These are phyloP conservation scores for Alternaria postmessia DNA, from an alignment of 2,329 filamentous ascomycete species.

Conservation along the genomic window DNA sequence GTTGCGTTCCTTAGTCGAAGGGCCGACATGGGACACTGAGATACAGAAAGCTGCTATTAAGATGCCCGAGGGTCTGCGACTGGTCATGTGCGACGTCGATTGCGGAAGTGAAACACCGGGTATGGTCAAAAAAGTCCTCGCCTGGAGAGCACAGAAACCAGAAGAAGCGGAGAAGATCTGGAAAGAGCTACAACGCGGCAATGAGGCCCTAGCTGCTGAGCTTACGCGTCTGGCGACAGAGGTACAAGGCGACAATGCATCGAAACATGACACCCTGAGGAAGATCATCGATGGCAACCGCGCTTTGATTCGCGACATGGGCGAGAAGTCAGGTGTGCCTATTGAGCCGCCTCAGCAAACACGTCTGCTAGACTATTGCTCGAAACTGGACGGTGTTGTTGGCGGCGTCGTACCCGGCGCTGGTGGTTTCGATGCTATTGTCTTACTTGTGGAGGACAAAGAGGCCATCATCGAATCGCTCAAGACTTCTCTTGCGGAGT, in stretches of 20 bases:
- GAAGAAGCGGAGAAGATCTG: constrained; percentile 75
- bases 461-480: constrained; percentile 68
- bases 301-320: constrained; percentile 77
- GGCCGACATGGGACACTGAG: constrained; percentile 77
- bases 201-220: constrained; percentile 73
- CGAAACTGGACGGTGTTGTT: constrained; percentile 76
- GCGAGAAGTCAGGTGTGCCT: constrained; percentile 74
- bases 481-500: constrained; percentile 68
- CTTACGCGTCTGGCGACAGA: constrained; percentile 63
- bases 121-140: constrained; percentile 92
- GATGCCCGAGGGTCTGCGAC: constrained; percentile 75
- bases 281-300: constrained; percentile 61
- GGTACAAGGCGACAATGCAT: constrained; percentile 48
- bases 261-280: constrained; percentile 61
- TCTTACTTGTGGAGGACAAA: constrained; percentile 79
- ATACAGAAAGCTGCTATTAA: constrained; percentile 73
- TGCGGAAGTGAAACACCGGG: constrained; percentile 92
- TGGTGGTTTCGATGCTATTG: constrained; percentile 90
- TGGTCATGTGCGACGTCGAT: constrained; percentile 96
- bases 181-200: constrained; percentile 75
- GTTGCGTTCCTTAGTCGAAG: constrained; percentile 72
- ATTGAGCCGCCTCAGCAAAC: constrained; percentile 92
- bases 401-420: constrained; percentile 94
- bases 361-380: constrained; percentile 78
- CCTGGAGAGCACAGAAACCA: constrained; percentile 75